Evolutionary conservation across 2,329 filamentous ascomycete genomes (phyloP).

Genomic region (Phaeosphaeriaceae sp.): DNA sequence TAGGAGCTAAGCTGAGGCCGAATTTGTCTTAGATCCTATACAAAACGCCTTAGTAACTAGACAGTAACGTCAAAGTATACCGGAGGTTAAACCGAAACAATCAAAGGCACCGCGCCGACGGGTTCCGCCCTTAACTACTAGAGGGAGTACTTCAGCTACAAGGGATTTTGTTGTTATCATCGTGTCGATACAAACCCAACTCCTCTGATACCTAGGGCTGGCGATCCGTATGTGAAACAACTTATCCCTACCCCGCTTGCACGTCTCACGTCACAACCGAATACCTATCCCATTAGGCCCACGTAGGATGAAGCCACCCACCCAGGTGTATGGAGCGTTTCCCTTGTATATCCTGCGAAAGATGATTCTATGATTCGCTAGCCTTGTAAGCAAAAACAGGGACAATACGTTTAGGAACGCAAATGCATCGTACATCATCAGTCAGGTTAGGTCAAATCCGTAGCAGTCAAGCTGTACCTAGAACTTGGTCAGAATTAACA

Average conservation of each 20-base stretch:
- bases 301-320: conserved; percentile 28
- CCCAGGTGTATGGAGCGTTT: conserved; percentile 17
- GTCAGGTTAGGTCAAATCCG: conserved; percentile 15
- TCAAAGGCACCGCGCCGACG: too few species aligned
- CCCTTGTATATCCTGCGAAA: conserved; percentile 11
- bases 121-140: too few species aligned
- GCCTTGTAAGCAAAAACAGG: conserved; percentile 7
- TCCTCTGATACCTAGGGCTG: conserved; percentile 10
- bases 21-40: too few species aligned
- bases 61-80: too few species aligned
- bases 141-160: too few species aligned
- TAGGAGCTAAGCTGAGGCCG: too few species aligned
- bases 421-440: conserved; percentile 1
- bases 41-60: too few species aligned
- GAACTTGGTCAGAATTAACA: conserved; percentile 12
- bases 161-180: too few species aligned
- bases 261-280: conserved; percentile 17
- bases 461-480: background rate
- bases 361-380: conserved; percentile 10
- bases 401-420: background rate
- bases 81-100: too few species aligned
- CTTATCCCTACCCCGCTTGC: conserved; percentile 3
- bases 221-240: conserved; percentile 9
- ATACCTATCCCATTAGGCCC: conserved; percentile 4
- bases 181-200: too few species aligned